A percentile compares a stretch with the other conserved stretches of the same genome.
phyloP scores from a whole-genome alignment of 2,329 filamentous ascomycete genomes.

The Lizonia empirigonia region DNA sequence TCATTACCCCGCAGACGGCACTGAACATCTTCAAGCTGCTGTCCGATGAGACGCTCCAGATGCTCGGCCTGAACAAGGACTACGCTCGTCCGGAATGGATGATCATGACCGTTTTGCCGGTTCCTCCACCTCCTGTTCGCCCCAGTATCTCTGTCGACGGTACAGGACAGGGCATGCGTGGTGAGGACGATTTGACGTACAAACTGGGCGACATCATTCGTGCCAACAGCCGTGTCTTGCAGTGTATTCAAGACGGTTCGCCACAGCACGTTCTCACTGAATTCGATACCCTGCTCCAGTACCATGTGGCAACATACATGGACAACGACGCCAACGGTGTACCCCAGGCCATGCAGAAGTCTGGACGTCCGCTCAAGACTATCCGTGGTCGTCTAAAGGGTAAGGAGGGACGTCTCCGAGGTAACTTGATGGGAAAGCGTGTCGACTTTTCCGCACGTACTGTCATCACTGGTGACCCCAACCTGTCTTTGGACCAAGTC shows the following conservation, averaged over 20 bases:
- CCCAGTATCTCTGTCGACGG: conserved; percentile 98
- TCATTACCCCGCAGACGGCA: conserved; percentile 82
- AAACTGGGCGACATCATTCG: conserved; percentile 98
- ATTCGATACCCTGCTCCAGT: conserved; percentile 91
- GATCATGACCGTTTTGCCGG: conserved; percentile 91
- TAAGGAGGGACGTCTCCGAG: conserved; percentile 95
- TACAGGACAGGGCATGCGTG: conserved; percentile 86
- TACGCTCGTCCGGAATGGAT: conserved; percentile 99
- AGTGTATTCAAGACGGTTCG: conserved; percentile 88
- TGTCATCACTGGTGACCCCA: conserved; percentile 98
- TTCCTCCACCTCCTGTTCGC: conserved; percentile 92
- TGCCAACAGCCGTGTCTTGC: conserved; percentile 91
- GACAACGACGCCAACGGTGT: conserved; percentile 98
- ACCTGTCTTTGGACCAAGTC: conserved; percentile 94
- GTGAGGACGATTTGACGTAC: conserved; percentile 99
- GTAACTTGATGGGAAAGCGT: conserved; percentile 96
- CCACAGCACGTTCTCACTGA: conserved; percentile 89
- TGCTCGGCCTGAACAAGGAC: conserved; percentile 91
- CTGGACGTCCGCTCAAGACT: conserved; percentile 92
- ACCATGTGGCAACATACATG: conserved; percentile 99
- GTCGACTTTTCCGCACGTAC: conserved; percentile 99
- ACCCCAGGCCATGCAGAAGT: conserved; percentile 94
- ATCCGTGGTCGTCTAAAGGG: conserved; percentile 97
- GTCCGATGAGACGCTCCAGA: conserved; percentile 75
- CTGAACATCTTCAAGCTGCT: conserved; percentile 87